Percentiles rank a stretch among this genome's conserved stretches.
These are phyloP conservation scores for Scheffersomyces amazonensis DNA, from an alignment of 805 yeast genomes.

Conservation along the genomic window DNA sequence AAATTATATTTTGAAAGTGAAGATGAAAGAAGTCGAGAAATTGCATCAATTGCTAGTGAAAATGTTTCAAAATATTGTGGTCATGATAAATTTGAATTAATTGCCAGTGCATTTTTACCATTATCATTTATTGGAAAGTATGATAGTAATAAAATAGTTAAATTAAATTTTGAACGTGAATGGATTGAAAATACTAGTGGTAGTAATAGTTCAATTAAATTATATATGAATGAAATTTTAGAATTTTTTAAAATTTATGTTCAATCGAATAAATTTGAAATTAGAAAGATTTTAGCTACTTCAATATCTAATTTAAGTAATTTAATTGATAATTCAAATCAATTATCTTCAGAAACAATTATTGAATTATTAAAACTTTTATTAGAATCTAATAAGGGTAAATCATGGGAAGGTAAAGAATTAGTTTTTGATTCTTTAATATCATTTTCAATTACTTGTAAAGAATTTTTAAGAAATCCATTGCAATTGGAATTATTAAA, in stretches of 20 bases:
- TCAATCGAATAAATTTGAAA: conserved; percentile 53
- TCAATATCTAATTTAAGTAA: conserved; percentile 60
- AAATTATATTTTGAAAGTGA: conserved; percentile 58
- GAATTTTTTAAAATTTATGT: conserved; percentile 48
- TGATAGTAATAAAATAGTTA: conserved; percentile 50
- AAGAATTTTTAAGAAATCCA: conserved; percentile 21
- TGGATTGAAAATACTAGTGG: conserved; percentile 84
- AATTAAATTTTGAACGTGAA: conserved; percentile 51
- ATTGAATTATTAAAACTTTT: conserved; percentile 48
- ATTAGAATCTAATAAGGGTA: conserved; percentile 63
- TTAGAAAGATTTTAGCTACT: conserved; percentile 69
- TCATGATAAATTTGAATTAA: conserved; percentile 55
- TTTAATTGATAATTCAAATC: conserved; percentile 30
- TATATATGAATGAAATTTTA: conserved; percentile 70
- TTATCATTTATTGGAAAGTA: conserved; percentile 75
- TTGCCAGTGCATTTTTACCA: conserved; percentile 69
- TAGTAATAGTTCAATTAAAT: conserved; percentile 62
- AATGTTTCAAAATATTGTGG: conserved; percentile 67
- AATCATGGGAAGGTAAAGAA: conserved; percentile 90
- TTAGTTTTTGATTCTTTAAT: conserved; percentile 68
- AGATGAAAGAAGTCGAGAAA: conserved; percentile 44
- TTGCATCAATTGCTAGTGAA: conserved; percentile 62
- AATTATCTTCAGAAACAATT: conserved; percentile 17
- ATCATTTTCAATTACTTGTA: conserved; percentile 48
- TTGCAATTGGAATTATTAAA: conserved; percentile 27